A percentile compares a stretch with the other conserved stretches of the same genome.
Evolutionary conservation across 2,329 filamentous ascomycete species (phyloP).

Genomic region (Fusarium praegraminearum): DNA sequence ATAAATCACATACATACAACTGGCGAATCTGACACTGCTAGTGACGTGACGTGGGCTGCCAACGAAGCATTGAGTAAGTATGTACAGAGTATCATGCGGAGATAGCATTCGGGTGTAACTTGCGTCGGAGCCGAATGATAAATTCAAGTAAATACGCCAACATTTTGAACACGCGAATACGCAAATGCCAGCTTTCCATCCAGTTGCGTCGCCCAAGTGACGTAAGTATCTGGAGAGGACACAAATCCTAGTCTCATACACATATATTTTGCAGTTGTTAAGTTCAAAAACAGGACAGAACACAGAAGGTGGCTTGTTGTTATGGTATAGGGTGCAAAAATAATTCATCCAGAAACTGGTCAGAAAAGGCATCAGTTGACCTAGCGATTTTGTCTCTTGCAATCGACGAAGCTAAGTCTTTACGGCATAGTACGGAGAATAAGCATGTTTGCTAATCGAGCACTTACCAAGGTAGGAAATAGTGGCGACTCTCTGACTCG

Average conservation of each 20-base stretch:
- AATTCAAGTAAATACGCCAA: conserved; percentile 1
- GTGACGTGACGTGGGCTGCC: conserved; percentile 7
- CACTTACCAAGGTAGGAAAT: background rate
- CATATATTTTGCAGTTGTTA: background rate
- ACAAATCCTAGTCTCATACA: background rate
- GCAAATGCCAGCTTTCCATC: background rate
- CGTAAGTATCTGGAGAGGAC: background rate
- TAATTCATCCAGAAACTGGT: background rate
- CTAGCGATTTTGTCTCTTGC: background rate
- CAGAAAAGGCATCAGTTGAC: background rate
- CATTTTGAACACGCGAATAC: background rate
- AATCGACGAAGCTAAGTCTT: background rate
- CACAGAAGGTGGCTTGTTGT: background rate
- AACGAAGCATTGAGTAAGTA: conserved; percentile 5
- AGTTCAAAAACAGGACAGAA: background rate
- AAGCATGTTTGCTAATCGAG: background rate
- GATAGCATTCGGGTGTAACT: conserved; percentile 11
- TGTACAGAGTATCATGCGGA: background rate
- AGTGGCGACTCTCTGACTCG: background rate
- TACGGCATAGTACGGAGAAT: background rate
- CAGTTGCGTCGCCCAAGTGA: background rate
- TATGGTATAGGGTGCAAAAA: background rate
- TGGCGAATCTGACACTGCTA: background rate
- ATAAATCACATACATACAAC: background rate
- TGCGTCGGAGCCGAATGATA: conserved; percentile 14